Evolutionary conservation across 2,329 filamentous ascomycete species (phyloP), one percentile per base, ranked within the genome.

Genomic region (Gremmenia infestans): DNA sequence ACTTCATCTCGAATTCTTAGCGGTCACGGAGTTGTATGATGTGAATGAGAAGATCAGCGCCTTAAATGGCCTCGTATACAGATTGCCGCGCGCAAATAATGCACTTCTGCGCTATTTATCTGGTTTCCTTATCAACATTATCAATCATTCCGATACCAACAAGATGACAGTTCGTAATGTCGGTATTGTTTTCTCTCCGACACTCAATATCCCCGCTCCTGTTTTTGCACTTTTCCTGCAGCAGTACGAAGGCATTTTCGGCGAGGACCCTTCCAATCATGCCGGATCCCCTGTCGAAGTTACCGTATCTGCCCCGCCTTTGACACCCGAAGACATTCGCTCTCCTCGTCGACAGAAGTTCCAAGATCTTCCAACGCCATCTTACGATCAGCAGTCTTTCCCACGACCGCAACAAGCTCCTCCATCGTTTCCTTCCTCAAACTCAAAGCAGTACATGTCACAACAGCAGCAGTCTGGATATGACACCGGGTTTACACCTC

Each of bases 161-260:
- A 97, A 97, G 78, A 99, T 99, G 94, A 97, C 89, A 11, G 89
- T 97, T 52, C 86, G 93, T 63, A 99, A 99, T 68, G 90, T 99
- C 53, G 93, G 94, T 61, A 97, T 99, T 65, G 93, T 99, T 55
- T 99, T 99, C 72, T 96, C 94, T 15, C 94, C 94, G 0, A 97
- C 94, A 0, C 80, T 99, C 53, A 97, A 97, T 71, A 96, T 99
- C 45, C 93, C 94, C 0, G 91, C 91, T 0, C 92, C 93, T 0
- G 87, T 99, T 11, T 97, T 99, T 70, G 91, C 92, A 3, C 81
- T 95, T 71, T 94, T 99, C 72, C 79, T 99, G 56, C 92, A 94
- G 61, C 92, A 97, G 67, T 97, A 91, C 68, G 81, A 88, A 60
- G 82, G 81, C 43, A 93, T 99, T 48, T 99, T 97, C 68, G 87